Percentiles rank a stretch among this genome's conserved stretches.
Conservation (phyloP, 2,329 filamentous ascomycete species). For the Hirsutella thompsonii region DNA sequence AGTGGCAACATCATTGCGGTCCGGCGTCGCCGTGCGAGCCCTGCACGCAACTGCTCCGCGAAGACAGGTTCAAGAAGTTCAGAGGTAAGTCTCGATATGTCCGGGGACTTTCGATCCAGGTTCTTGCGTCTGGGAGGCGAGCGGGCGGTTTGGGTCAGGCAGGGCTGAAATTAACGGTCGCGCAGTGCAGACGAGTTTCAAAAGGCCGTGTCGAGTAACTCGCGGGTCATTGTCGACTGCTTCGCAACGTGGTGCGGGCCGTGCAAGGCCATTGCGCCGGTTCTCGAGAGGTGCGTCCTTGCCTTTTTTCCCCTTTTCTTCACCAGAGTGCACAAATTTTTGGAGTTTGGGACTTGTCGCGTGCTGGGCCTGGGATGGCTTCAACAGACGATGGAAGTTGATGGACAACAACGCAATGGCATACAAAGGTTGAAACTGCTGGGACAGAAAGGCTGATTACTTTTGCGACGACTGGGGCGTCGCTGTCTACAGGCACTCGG, state of each 20-base stretch:
- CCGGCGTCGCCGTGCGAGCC: slow-evolving; percentile 2
- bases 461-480: too few relatives aligned
- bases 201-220: slow-evolving; percentile 31
- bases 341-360: too few relatives aligned
- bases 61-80: slow-evolving; percentile 31
- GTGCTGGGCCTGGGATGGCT: too few relatives aligned
- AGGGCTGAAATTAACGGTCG: too few relatives aligned
- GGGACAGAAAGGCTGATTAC: too few relatives aligned
- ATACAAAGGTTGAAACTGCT: too few relatives aligned
- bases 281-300: slow-evolving; percentile 29
- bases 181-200: slow-evolving; percentile 47
- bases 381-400: too few relatives aligned
- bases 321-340: background rate
- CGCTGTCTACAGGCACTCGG: slow-evolving; percentile 11
- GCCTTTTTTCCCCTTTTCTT: background rate
- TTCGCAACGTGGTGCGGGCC: slow-evolving; percentile 88
- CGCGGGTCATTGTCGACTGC: slow-evolving; percentile 69
- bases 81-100: slow-evolving; percentile 21
- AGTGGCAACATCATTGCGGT: background rate
- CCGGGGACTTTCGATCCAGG: too few relatives aligned
- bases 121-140: too few relatives aligned
- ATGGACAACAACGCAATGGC: too few relatives aligned
- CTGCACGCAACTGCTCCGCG: slow-evolving; percentile 23
- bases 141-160: too few relatives aligned
- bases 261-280: slow-evolving; percentile 78